Evolutionary conservation across 805 yeast genomes (phyloP).

Genomic region (Hanseniaspora vineae): DNA sequence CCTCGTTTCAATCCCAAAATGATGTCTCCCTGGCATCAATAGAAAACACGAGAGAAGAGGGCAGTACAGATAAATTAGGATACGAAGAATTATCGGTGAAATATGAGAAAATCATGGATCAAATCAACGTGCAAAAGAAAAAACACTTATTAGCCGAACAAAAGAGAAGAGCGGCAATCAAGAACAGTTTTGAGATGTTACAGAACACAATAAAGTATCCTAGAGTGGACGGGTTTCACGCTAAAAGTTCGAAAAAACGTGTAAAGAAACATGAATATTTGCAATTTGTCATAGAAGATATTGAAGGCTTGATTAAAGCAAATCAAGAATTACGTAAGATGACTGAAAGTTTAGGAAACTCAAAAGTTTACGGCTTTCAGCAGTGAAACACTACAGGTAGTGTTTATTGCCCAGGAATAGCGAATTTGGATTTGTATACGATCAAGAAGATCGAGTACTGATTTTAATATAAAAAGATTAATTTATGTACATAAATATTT

Average conservation of each 20-base stretch:
- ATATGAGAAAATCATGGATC: conserved; percentile 1
- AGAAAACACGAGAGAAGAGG: too few relatives aligned
- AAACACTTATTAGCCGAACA: conserved; percentile 4
- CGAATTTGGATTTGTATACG: too few relatives aligned
- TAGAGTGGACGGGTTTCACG: conserved; percentile 1
- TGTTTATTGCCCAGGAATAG: too few relatives aligned
- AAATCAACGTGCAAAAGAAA: conserved; percentile 2
- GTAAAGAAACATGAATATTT: conserved; percentile 22
- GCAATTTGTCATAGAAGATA: conserved; percentile 19
- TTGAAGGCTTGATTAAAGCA: conserved; percentile 15
- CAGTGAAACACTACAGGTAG: too few relatives aligned
- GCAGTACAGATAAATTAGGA: not conserved
- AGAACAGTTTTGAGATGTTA: conserved; percentile 17
- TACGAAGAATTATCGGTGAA: conserved; percentile 2
- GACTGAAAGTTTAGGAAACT: not conserved
- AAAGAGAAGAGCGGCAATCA: conserved; percentile 10
- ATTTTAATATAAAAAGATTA: too few relatives aligned
- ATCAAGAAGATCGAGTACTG: too few relatives aligned
- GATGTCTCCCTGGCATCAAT: too few relatives aligned
- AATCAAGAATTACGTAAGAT: conserved; percentile 14
- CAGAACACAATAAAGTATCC: conserved; percentile 14
- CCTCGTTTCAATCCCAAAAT: too few relatives aligned
- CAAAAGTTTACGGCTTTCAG: too few relatives aligned
- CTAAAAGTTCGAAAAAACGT: conserved; percentile 7
- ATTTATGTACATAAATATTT: too few relatives aligned